phyloP scores from a whole-genome alignment of 306 rosid species.

The Cucurbita moschata region DNA sequence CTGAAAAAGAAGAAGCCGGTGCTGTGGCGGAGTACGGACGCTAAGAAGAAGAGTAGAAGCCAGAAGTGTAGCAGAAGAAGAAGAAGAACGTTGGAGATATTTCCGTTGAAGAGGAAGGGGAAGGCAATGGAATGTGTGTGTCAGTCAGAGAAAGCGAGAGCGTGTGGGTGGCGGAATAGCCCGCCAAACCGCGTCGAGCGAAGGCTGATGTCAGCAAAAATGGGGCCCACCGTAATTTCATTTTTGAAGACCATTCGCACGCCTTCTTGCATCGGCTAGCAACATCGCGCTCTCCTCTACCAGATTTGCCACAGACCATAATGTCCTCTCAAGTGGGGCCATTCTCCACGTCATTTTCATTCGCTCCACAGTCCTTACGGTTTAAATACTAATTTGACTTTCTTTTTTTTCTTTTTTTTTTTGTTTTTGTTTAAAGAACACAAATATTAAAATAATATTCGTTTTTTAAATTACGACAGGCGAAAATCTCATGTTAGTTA shows the following conservation, averaged over 20 bases:
- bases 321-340: neutral
- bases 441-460: no score
- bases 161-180: neutral
- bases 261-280: neutral
- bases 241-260: neutral
- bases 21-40: neutral
- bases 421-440: no score
- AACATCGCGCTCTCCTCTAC: neutral
- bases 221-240: conserved; percentile 18
- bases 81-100: neutral
- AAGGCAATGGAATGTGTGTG: neutral
- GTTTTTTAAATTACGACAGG: no score
- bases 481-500: no score
- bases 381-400: no score
- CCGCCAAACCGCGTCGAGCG: neutral
- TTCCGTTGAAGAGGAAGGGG: neutral
- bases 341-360: neutral
- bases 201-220: neutral
- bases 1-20: neutral
- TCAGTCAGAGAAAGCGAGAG: conserved; percentile 11
- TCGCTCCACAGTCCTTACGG: no score
- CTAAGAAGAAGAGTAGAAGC: neutral
- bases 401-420: no score
- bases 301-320: neutral
- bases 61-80: neutral